Base-by-base conservation (phyloP, 2,329 filamentous ascomycete species). In the Paracoccidioides lutzii region DNA sequence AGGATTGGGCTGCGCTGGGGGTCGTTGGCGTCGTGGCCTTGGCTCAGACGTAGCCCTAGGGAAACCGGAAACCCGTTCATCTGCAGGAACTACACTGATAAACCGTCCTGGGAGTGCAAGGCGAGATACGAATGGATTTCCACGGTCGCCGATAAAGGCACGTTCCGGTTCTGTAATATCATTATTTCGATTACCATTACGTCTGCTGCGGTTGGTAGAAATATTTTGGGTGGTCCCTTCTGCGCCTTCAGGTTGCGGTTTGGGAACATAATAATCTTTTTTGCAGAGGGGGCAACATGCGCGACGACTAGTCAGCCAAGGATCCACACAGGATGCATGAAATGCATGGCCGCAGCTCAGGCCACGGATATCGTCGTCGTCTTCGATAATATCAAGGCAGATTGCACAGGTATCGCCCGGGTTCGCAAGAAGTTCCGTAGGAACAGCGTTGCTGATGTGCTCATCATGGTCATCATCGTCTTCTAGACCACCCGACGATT, bases 211-310 rank as follows among this genome's bases (percentile, higher is more conserved):
- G 37, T 55, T 54, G 44, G 32, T 51, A 33, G 50, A 52, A 42
- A 3, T 52, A 22, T 43, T 59, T 40, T 54, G 53, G 32, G 33
- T 22, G 22, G 22, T 59, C 53, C 30, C 55, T 45, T 49, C 57
- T 45, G 44, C 57, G 53, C 73, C 76, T 59, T 83, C 81, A 3
- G 87, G 77, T 14, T 89, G 86, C 52, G 90, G 88, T 73, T 97
- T 97, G 0, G 93, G 91, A 2, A 89, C 85, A 70, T 95, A 97
- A 71, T 97, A 98, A 67, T 98, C 93, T 43, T 91, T 88, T 74
- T 98, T 98, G 78, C 93, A 98, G 5, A 98, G 83, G 5, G 93
- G 93, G 69, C 93, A 98, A 75, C 91, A 97, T 32, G 93, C 93
- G 61, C 91, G 85, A 60, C 93, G 83, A 66, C 87, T 90, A 8